These are phyloP conservation scores for Zygosaccharomyces sapae DNA, from an alignment of 1,139 yeast genomes.

Conservation along the genomic window DNA sequence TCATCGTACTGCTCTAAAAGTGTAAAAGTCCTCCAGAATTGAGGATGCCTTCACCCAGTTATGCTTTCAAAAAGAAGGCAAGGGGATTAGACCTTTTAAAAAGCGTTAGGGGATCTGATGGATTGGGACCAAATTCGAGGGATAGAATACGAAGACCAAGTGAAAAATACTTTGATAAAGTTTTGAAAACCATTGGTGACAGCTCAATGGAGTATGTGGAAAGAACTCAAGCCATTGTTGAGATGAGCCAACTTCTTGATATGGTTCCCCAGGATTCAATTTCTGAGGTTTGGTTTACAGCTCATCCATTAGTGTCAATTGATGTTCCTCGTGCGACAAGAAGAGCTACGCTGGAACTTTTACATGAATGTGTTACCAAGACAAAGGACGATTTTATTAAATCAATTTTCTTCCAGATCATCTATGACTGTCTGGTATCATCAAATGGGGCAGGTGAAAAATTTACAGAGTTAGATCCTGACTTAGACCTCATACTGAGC, in stretches of 20 bases:
- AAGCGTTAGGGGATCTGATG: constrained; percentile 3
- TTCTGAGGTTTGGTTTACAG: constrained; percentile 74
- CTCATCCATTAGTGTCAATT: constrained; percentile 50
- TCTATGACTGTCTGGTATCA: constrained; percentile 3
- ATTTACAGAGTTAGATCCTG: constrained; percentile 3
- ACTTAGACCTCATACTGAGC: constrained; percentile 7
- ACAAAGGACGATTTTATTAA: constrained; percentile 7
- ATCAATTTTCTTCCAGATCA: constrained; percentile 7
- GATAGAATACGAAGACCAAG: constrained; percentile 4
- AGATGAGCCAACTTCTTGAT: constrained; percentile 49
- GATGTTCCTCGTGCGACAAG: constrained; percentile 45
- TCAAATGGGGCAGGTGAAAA: constrained; percentile 2
- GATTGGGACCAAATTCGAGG: background rate
- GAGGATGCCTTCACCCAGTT: constrained; percentile 12
- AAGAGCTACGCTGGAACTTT: constrained; percentile 49
- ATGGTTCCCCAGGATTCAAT: constrained; percentile 55
- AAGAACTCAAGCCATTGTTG: constrained; percentile 50
- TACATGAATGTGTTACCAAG: constrained; percentile 50
- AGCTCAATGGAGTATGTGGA: constrained; percentile 26
- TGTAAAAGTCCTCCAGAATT: background rate
- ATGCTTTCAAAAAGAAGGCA: constrained; percentile 6
- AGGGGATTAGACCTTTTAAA: constrained; percentile 8
- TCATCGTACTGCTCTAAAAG: background rate
- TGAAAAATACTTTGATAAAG: constrained; percentile 31
- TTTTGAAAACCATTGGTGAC: constrained; percentile 14